A percentile compares a stretch with the other conserved stretches of the same genome.
Conservation (phyloP, 208 protist species). For the Eutreptiella sp. region DNA sequence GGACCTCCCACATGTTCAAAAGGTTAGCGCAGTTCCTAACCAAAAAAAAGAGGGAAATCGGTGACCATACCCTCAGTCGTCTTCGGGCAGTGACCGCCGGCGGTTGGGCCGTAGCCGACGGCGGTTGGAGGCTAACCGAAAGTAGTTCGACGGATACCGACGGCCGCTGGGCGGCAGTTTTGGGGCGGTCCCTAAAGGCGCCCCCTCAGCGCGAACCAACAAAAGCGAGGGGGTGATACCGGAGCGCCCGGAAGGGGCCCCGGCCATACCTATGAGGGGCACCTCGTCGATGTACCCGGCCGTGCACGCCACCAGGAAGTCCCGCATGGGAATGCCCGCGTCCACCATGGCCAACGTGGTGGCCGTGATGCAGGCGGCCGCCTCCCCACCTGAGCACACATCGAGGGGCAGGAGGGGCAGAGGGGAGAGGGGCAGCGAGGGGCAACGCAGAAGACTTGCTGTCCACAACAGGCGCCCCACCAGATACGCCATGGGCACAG, state of each 20-base stretch:
- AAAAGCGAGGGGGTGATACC: background rate
- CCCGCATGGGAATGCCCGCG: conserved; percentile 74
- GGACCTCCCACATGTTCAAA: too few relatives aligned
- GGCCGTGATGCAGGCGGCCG: conserved; percentile 62
- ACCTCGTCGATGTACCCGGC: conserved; percentile 55
- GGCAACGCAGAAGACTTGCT: too few relatives aligned
- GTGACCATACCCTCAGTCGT: too few relatives aligned
- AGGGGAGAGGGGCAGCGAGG: too few relatives aligned
- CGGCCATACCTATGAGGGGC: conserved; percentile 41
- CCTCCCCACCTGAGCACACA: conserved; percentile 25
- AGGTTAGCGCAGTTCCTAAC: too few relatives aligned
- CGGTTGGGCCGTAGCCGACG: too few relatives aligned
- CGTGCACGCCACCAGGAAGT: conserved; percentile 58
- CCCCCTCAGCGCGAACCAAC: background rate
- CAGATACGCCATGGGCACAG: too few relatives aligned
- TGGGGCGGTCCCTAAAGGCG: background rate
- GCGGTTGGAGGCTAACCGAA: too few relatives aligned
- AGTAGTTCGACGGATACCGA: too few relatives aligned
- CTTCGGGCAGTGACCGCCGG: too few relatives aligned
- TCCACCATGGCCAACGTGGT: conserved; percentile 74
- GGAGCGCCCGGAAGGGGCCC: conserved; percentile 5
- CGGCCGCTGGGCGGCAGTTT: background rate
- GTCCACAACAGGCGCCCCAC: too few relatives aligned
- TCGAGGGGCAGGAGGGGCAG: background rate
- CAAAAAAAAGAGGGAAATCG: too few relatives aligned